phyloP scores from a whole-genome alignment of 2,329 filamentous ascomycete species.

The Xylariales sp. region DNA sequence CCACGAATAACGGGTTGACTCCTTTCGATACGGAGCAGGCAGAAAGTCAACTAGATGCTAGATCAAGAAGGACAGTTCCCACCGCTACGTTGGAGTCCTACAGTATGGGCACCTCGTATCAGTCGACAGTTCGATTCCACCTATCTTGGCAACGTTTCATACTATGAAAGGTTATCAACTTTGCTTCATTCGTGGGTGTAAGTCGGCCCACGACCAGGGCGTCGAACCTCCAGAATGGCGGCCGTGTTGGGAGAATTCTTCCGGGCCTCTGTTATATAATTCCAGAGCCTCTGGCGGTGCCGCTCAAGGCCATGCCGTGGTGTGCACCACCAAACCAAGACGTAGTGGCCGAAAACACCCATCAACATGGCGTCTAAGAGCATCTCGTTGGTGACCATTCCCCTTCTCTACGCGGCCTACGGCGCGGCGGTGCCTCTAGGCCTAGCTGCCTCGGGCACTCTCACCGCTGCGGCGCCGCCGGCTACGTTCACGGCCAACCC shows the following conservation, averaged over 20 bases:
- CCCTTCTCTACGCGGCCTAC: slow-evolving; percentile 9
- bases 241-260: slow-evolving; percentile 12
- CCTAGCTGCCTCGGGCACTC: slow-evolving; percentile 13
- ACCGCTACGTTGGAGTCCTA: slow-evolving; percentile 6
- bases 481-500: slow-evolving; percentile 47
- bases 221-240: slow-evolving; percentile 1
- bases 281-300: neutral
- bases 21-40: slow-evolving; percentile 26
- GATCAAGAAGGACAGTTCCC: slow-evolving; percentile 22
- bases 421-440: slow-evolving; percentile 13
- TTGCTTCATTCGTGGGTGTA: slow-evolving; percentile 5
- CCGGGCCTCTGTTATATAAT: slow-evolving; percentile 26
- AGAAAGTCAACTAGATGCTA: neutral
- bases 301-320: neutral
- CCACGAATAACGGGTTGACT: slow-evolving; percentile 2
- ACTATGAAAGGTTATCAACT: slow-evolving; percentile 1
- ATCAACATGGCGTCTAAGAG: slow-evolving; percentile 25
- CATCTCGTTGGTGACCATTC: slow-evolving; percentile 8
- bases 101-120: slow-evolving; percentile 7
- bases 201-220: neutral
- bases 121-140: slow-evolving; percentile 13
- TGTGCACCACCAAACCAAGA: neutral
- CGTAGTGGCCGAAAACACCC: neutral
- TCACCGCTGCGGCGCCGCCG: slow-evolving; percentile 40
- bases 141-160: neutral